phyloP scores from a whole-genome alignment of 176 grass and related monocot species.

The Tuctoria greenei region DNA sequence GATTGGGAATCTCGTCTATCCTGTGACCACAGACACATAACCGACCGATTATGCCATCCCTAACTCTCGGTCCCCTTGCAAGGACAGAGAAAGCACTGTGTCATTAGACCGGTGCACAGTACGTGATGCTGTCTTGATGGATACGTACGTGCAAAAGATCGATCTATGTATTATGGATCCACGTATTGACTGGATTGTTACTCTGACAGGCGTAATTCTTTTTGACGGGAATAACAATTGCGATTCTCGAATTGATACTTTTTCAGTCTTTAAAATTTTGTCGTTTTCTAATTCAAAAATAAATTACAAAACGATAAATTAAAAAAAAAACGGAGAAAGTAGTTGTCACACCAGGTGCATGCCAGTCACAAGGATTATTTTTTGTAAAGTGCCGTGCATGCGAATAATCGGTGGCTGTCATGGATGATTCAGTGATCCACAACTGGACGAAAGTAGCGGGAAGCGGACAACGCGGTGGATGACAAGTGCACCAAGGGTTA shows the following conservation, averaged over 20 bases:
- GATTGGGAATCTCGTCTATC: background rate
- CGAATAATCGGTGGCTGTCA: background rate
- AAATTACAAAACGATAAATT: too few relatives aligned
- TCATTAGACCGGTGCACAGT: conserved; percentile 30
- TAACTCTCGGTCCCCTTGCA: conserved; percentile 36
- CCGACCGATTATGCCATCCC: conserved; percentile 10
- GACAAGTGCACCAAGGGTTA: background rate
- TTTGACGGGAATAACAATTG: too few relatives aligned
- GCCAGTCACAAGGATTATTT: background rate
- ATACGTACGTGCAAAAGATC: background rate
- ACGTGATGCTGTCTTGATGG: background rate
- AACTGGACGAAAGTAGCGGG: background rate
- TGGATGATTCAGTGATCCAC: conserved; percentile 16
- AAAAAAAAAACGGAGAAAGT: too few relatives aligned
- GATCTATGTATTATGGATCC: too few relatives aligned
- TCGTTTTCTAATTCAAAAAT: too few relatives aligned
- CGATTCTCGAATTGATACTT: background rate
- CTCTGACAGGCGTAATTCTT: too few relatives aligned
- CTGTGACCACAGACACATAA: conserved; percentile 41
- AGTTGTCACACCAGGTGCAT: background rate
- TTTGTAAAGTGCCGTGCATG: background rate
- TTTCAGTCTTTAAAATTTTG: too few relatives aligned
- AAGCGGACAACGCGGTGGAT: conserved; percentile 23
- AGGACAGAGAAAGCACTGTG: conserved; percentile 12
- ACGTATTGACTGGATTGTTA: background rate